These are phyloP conservation scores for Ambrosia trifida DNA, from an alignment of 129 eudicot genomes.

Conservation along the genomic window DNA sequence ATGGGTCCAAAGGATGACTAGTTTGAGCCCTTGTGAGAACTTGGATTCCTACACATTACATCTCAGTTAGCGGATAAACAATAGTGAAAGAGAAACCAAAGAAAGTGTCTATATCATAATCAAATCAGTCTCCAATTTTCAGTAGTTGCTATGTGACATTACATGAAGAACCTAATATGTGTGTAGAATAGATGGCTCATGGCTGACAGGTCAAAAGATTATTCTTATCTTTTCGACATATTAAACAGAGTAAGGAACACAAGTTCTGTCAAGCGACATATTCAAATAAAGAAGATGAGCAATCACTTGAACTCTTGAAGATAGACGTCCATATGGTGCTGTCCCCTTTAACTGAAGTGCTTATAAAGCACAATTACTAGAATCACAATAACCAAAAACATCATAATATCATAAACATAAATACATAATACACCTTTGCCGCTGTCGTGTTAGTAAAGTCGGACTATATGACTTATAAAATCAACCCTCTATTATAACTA, in stretches of 20 bases:
- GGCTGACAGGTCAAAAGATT: constrained; percentile 2
- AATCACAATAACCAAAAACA: not conserved
- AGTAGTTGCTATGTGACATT: not conserved
- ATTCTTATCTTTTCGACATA: not conserved
- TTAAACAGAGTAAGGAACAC: constrained; percentile 5
- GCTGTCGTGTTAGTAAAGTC: not conserved
- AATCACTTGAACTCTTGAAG: not conserved
- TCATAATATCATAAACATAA: constrained; percentile 7
- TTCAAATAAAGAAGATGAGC: not conserved
- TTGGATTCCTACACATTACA: constrained; percentile 57
- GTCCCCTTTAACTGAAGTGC: constrained; percentile 19
- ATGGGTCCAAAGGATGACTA: constrained; percentile 96
- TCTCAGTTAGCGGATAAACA: constrained; percentile 25
- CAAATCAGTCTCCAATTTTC: not conserved
- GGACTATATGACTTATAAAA: not conserved
- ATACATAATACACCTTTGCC: not conserved
- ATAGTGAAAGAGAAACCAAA: constrained; percentile 5
- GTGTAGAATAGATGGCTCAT: constrained; percentile 15
- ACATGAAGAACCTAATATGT: not conserved
- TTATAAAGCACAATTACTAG: not conserved
- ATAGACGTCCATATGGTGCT: constrained; percentile 7
- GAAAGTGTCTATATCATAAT: not conserved
- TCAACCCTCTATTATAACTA: constrained; percentile 10
- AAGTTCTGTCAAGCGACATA: not conserved
- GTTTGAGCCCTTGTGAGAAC: constrained; percentile 72